Percentiles rank a stretch among this genome's conserved stretches.
Conservation (phyloP, 2,329 filamentous ascomycete genomes). For the Penicillium hesseltinei region DNA sequence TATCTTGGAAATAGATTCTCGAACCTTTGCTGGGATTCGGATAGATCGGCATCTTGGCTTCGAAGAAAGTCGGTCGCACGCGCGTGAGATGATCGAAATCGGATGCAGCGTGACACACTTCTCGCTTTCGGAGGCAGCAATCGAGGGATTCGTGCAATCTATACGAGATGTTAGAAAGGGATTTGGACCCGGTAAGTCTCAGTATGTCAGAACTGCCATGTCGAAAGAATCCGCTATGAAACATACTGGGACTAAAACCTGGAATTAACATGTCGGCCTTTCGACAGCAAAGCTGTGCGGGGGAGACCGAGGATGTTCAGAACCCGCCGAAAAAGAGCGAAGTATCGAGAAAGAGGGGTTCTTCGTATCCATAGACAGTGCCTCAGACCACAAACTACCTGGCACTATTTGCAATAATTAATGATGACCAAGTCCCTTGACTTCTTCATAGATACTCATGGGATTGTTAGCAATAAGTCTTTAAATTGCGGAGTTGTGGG, state of each 20-base stretch:
- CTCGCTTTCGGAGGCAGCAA: background rate
- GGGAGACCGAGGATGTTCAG: background rate
- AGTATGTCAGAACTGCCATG: background rate
- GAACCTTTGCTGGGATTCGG: constrained; percentile 33
- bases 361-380: background rate
- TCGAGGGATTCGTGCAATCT: background rate
- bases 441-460: no score
- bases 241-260: constrained; percentile 27
- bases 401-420: no score
- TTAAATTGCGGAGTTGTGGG: no score
- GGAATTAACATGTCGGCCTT: background rate
- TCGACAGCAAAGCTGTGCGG: background rate
- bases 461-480: no score
- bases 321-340: background rate
- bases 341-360: background rate
- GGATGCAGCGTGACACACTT: background rate
- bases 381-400: no score
- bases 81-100: constrained; percentile 10
- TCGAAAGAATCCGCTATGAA: constrained; percentile 13
- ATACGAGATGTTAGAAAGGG: background rate
- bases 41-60: constrained; percentile 17
- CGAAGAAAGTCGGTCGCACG: constrained; percentile 25
- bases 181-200: background rate
- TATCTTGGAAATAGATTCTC: constrained; percentile 46
- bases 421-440: no score